Percentiles rank a stretch among this genome's conserved stretches.
phyloP scores from a whole-genome alignment of 2,329 filamentous ascomycete species.

The Xylaria arbuscula region DNA sequence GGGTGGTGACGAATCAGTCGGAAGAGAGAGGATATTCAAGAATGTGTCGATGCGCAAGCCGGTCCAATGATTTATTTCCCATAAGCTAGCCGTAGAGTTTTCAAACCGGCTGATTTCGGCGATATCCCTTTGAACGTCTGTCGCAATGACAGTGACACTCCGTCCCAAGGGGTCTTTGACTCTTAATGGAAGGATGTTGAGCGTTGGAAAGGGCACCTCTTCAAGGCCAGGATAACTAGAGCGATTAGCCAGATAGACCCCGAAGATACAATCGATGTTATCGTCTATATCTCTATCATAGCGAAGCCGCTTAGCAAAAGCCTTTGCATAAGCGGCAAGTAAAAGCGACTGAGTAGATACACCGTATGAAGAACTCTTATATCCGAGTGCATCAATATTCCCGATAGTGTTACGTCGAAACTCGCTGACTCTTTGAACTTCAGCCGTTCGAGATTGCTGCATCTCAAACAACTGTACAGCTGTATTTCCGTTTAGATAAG shows the following conservation, averaged over 20 bases:
- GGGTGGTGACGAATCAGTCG: not conserved
- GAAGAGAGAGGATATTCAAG: constrained; percentile 78
- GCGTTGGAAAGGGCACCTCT: constrained; percentile 70
- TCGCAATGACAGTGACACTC: constrained; percentile 63
- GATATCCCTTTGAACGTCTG: constrained; percentile 74
- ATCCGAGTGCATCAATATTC: constrained; percentile 38
- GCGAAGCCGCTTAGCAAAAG: constrained; percentile 42
- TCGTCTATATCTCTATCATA: constrained; percentile 3
- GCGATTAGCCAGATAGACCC: constrained; percentile 86
- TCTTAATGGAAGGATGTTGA: constrained; percentile 81
- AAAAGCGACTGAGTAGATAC: constrained; percentile 79
- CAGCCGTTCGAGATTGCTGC: not conserved
- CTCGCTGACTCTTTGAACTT: constrained; percentile 28
- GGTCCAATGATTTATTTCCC: constrained; percentile 81
- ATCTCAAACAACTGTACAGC: not conserved
- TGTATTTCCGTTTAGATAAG: constrained; percentile 54
- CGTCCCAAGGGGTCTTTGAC: constrained; percentile 55
- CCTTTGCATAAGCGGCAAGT: constrained; percentile 75
- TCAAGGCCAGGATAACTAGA: constrained; percentile 63
- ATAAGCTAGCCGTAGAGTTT: constrained; percentile 70
- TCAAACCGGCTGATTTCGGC: constrained; percentile 66
- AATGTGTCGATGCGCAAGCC: constrained; percentile 76
- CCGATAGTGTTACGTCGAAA: constrained; percentile 39
- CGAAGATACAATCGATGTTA: constrained; percentile 68
- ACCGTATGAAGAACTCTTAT: constrained; percentile 55